Percentiles rank a stretch among this genome's conserved stretches.
Conservation (phyloP, 2,329 filamentous ascomycete species). For the Fusarium haematococcum region DNA sequence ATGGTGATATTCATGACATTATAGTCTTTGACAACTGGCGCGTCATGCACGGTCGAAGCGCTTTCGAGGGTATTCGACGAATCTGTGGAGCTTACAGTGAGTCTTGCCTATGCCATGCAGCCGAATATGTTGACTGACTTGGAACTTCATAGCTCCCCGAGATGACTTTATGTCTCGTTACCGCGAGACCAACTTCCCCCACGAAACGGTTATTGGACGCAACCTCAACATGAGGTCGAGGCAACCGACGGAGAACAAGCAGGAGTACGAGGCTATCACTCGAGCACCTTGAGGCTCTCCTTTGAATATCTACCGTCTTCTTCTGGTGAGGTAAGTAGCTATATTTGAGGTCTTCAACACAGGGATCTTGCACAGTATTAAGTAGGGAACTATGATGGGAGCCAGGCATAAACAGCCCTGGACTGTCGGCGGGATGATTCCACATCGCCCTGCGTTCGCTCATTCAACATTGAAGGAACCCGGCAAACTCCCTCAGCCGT, state of each 20-base stretch:
- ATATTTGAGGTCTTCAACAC: neutral
- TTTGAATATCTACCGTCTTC: neutral
- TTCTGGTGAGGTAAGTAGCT: neutral
- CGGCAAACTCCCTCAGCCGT: conserved; percentile 8
- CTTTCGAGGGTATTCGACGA: conserved; percentile 85
- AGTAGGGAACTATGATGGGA: neutral
- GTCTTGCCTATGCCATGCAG: conserved; percentile 50
- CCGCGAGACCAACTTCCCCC: conserved; percentile 59
- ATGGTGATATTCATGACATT: conserved; percentile 22
- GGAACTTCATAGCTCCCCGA: conserved; percentile 69
- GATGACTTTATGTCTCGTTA: conserved; percentile 86
- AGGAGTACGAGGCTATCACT: conserved; percentile 4
- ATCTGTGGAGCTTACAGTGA: conserved; percentile 93
- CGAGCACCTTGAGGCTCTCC: conserved; percentile 4
- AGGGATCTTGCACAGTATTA: neutral
- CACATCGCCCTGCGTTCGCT: neutral
- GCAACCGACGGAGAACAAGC: conserved; percentile 2
- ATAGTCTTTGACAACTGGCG: conserved; percentile 95
- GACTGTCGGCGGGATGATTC: neutral
- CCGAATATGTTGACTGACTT: conserved; percentile 7
- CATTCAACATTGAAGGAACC: conserved; percentile 2
- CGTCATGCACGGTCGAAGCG: conserved; percentile 86
- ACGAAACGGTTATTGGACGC: conserved; percentile 55
- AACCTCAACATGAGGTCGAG: conserved; percentile 48
- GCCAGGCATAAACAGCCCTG: neutral